Conservation (phyloP, 108 stramenopile genomes). For the Nitzschia palea region DNA sequence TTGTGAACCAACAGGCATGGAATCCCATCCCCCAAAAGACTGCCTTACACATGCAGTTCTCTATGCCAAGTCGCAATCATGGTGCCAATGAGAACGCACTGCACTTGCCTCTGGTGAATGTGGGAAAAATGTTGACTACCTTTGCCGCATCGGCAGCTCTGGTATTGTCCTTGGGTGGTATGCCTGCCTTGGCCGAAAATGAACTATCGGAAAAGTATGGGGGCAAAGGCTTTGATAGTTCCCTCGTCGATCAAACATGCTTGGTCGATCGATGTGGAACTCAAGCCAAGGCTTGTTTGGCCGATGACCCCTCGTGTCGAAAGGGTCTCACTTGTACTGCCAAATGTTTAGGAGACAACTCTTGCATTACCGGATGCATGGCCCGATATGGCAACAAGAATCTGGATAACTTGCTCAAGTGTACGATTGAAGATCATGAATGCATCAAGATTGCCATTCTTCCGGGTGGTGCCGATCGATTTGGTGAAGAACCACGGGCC, state of each 20-base stretch:
- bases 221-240: slow-evolving; percentile 79
- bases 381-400: slow-evolving; percentile 92
- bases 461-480: slow-evolving; percentile 79
- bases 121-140: not conserved
- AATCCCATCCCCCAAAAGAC: not conserved
- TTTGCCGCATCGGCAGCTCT: not conserved
- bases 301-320: slow-evolving; percentile 81
- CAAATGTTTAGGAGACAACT: slow-evolving; percentile 89
- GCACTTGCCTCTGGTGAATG: not conserved
- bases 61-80: not conserved
- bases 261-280: slow-evolving; percentile 77
- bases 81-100: not conserved
- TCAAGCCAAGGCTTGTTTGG: slow-evolving; percentile 86
- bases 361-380: slow-evolving; percentile 96
- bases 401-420: slow-evolving; percentile 91
- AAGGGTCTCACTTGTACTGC: slow-evolving; percentile 94
- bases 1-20: not conserved
- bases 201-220: slow-evolving; percentile 88
- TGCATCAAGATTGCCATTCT: slow-evolving; percentile 97
- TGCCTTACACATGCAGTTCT: not conserved
- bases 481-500: slow-evolving; percentile 73
- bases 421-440: slow-evolving; percentile 95
- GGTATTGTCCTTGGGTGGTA: not conserved
- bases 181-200: slow-evolving; percentile 78
- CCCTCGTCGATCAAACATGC: slow-evolving; percentile 86